Percentiles rank a stretch among this genome's conserved stretches.
Conservation (phyloP, 164 flowering plant species). For the Vitis vinifera region ASM3070453v1 NC_081819.1:22631001-22631500, state of each 20-base stretch:
- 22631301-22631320: constrained; percentile 99
- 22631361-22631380: constrained; percentile 81
- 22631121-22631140: not conserved
- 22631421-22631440: not conserved
- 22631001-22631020: too few relatives aligned
- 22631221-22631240: constrained; percentile 80
- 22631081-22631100: not conserved
- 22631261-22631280: constrained; percentile 80
- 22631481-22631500: too few relatives aligned
- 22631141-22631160: not conserved
- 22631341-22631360: constrained; percentile 90
- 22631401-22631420: constrained; percentile 78
- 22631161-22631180: not conserved
- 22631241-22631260: constrained; percentile 76
- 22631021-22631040: too few relatives aligned
- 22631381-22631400: constrained; percentile 82
- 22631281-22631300: constrained; percentile 81
- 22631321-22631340: constrained; percentile 93
- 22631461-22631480: not conserved
- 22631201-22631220: constrained; percentile 74
- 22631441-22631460: not conserved
- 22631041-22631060: too few relatives aligned
- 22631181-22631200: constrained; percentile 4
- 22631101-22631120: too few relatives aligned
- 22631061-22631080: too few relatives aligned